Conservation (phyloP, 2,329 filamentous ascomycete genomes). For the Chaetothyriales sp. region DNA sequence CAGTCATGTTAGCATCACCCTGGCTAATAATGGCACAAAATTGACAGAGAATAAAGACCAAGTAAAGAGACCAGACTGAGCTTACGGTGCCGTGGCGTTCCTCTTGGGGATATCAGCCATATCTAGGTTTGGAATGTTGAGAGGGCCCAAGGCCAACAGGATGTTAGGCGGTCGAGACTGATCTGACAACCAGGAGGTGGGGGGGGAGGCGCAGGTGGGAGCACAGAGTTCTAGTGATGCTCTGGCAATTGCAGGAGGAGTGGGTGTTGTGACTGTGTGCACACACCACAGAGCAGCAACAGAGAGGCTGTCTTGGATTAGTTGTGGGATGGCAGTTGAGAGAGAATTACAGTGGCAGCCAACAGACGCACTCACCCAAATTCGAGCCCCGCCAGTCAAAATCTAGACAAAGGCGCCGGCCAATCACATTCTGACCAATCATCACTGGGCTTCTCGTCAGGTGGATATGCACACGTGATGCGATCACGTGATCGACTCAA, state of each 20-base stretch:
- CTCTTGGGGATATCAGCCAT: neutral
- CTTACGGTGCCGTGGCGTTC: neutral
- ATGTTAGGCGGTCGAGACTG: neutral
- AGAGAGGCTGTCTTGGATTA: neutral
- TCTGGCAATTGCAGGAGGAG: neutral
- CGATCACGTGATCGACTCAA: too few relatives aligned
- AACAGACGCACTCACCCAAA: neutral
- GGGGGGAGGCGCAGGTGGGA: neutral
- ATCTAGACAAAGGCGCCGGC: neutral
- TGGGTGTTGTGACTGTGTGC: neutral
- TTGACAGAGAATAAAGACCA: conserved; percentile 11
- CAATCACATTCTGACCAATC: neutral
- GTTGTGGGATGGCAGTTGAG: neutral
- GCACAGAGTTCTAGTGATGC: neutral
- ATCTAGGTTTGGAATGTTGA: neutral
- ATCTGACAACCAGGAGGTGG: neutral
- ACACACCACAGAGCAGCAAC: neutral
- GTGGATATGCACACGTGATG: too few relatives aligned
- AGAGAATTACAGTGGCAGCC: neutral
- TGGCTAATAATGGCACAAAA: conserved; percentile 8
- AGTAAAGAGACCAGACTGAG: neutral
- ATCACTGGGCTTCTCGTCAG: neutral
- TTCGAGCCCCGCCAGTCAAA: neutral
- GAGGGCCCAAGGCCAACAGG: neutral
- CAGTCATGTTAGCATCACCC: conserved; percentile 12